Base-by-base conservation (phyloP, 2,329 filamentous ascomycete species). In the Verticillium isaacii region DNA sequence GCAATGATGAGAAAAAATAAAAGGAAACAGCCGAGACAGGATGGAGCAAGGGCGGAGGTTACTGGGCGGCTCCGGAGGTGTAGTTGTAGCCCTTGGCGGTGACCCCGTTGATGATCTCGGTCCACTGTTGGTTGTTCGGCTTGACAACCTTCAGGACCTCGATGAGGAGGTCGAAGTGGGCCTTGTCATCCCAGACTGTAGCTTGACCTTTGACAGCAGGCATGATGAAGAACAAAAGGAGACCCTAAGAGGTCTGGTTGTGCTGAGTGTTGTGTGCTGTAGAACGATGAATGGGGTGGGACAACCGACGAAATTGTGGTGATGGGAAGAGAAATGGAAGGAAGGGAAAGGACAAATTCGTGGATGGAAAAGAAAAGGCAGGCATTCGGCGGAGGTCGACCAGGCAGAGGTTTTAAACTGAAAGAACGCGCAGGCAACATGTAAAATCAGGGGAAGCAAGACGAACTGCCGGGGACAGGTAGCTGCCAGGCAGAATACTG, bases 1-100 rank as follows among this genome's bases (percentile, higher is more conserved):
- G 11, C 6, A 54, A 60, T 17, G 32, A 39, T 25, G 2, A n/a
- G 45, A 5, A 58, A 63, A 11, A 60, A n/a, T 36, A 25, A 15
- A 65, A 12, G 12, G n/a, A 45, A 5, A 45, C 57, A 57, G 36
- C 25, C 15, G 9, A 11, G 56, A 34, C 58, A 57, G 5, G 36
- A 32, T 58, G 54, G 57, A 34, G 54, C 15, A 59, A 62, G 45
- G 37, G 15, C 59, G 32, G 56, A 66, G n/a, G 11, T 64, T 77
- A 80, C 78, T 75, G 72, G 69, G 78, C 75, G 56, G 77, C 78
- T 60, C 72, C 70, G 32, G 66, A 73, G 32, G 71, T 75, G 62
- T 78, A 81, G 4, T 63, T 63, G 45, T 77, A 79, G 12, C 78
- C 79, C 61, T 71, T 71, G 9, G 50, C 60, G 3, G 67, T 66